These are phyloP conservation scores for Cronartium ribicola DNA, from an alignment of 1,284 basidiomycete genomes.

Conservation along the genomic window DNA sequence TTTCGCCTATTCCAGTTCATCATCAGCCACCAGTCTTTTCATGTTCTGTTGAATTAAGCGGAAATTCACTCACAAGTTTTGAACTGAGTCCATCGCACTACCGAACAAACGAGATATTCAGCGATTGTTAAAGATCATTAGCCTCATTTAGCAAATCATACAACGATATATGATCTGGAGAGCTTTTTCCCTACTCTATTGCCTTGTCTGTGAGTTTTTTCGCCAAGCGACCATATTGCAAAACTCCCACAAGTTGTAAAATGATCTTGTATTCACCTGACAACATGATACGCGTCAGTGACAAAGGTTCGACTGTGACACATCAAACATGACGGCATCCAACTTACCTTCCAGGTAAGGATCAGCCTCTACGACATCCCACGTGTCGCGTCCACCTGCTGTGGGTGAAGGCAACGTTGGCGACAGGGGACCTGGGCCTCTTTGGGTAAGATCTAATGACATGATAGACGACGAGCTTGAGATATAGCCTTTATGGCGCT, in stretches of 20 bases:
- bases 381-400: slow-evolving; percentile 31
- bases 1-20: slow-evolving; percentile 13
- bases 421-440: slow-evolving; percentile 59
- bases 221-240: slow-evolving; percentile 83
- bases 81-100: slow-evolving; percentile 43
- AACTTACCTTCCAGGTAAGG: slow-evolving; percentile 75
- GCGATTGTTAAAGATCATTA: no score
- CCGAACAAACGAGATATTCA: not conserved
- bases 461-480: slow-evolving; percentile 34
- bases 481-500: not conserved
- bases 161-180: not conserved
- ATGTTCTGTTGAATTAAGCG: not conserved
- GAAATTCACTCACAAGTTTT: slow-evolving; percentile 35
- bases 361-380: slow-evolving; percentile 66
- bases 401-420: slow-evolving; percentile 54
- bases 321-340: not conserved
- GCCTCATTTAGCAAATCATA: no score
- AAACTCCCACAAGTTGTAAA: slow-evolving; percentile 82
- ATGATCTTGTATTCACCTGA: slow-evolving; percentile 95
- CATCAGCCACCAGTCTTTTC: not conserved
- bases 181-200: slow-evolving; percentile 61
- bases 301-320: not conserved
- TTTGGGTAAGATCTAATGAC: slow-evolving; percentile 52
- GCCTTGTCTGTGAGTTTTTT: slow-evolving; percentile 84
- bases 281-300: slow-evolving; percentile 51